A percentile compares a stretch with the other conserved stretches of the same genome.
phyloP scores from a whole-genome alignment of 2,329 filamentous ascomycete species.

The Aphanoascus verrucosus region DNA sequence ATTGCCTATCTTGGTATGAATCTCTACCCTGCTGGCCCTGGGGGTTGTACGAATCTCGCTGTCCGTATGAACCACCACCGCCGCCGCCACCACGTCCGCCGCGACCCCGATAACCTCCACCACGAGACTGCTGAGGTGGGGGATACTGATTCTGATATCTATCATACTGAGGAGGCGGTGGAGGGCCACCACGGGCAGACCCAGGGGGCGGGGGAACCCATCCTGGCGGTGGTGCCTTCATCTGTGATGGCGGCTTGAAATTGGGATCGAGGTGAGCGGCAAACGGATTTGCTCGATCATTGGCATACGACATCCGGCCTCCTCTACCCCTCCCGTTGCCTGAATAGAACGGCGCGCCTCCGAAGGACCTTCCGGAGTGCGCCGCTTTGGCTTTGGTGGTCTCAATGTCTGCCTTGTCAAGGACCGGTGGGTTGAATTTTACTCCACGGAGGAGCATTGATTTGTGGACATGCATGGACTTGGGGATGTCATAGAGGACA shows the following conservation, averaged over 20 bases:
- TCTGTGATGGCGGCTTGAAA: constrained; percentile 28
- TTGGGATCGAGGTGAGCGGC: constrained; percentile 39
- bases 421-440: constrained; percentile 57
- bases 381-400: constrained; percentile 56
- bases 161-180: constrained; percentile 21
- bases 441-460: constrained; percentile 87
- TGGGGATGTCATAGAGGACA: constrained; percentile 76
- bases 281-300: constrained; percentile 36
- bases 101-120: constrained; percentile 14
- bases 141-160: constrained; percentile 11
- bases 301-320: constrained; percentile 46
- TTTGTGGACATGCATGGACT: constrained; percentile 64
- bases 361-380: constrained; percentile 57
- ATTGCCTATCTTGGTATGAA: constrained; percentile 14
- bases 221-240: constrained; percentile 20
- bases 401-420: constrained; percentile 67
- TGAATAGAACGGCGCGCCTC: constrained; percentile 53
- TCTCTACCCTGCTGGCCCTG: constrained; percentile 10
- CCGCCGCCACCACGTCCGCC: constrained; percentile 13
- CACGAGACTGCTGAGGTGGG: constrained; percentile 1
- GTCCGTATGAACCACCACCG: constrained; percentile 9
- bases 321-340: constrained; percentile 35
- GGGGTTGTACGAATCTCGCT: constrained; percentile 12
- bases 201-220: constrained; percentile 24
- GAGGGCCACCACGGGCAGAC: constrained; percentile 28